Evolutionary conservation across 2,329 filamentous ascomycete species (phyloP).

Genomic region (Colletotrichum navitas): DNA sequence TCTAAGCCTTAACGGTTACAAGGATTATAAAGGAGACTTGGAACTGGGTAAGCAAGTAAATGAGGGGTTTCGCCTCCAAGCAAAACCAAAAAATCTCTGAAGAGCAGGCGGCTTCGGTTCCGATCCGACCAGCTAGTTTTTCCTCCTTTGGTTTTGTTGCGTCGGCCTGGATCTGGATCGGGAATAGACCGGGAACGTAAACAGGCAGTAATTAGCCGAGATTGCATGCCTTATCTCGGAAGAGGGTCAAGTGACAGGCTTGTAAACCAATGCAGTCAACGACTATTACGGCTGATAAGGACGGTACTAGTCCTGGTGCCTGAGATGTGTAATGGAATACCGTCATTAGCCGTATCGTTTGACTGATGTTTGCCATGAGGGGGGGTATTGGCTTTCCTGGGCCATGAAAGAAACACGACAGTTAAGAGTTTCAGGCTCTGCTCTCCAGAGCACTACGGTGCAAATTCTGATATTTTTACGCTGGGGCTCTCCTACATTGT

Average conservation of each 20-base stretch:
- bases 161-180: neutral
- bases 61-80: neutral
- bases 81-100: neutral
- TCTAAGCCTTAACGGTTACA: too few relatives aligned
- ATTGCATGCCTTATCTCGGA: neutral
- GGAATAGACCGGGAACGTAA: constrained; percentile 21
- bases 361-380: neutral
- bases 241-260: neutral
- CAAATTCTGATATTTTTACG: neutral
- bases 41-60: neutral
- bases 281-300: constrained; percentile 16
- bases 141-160: neutral
- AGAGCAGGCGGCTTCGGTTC: neutral
- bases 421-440: neutral
- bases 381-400: neutral
- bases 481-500: neutral
- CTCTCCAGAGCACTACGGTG: neutral
- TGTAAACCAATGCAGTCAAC: neutral
- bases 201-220: neutral
- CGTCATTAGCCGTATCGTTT: constrained; percentile 15
- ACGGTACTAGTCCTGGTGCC: neutral
- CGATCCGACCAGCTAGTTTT: constrained; percentile 2
- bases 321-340: constrained; percentile 28
- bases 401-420: neutral
- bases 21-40: neutral